A percentile compares a stretch with the other conserved stretches of the same genome.
phyloP scores from a whole-genome alignment of 805 yeast genomes.

The Saturnispora sanitii region DNA sequence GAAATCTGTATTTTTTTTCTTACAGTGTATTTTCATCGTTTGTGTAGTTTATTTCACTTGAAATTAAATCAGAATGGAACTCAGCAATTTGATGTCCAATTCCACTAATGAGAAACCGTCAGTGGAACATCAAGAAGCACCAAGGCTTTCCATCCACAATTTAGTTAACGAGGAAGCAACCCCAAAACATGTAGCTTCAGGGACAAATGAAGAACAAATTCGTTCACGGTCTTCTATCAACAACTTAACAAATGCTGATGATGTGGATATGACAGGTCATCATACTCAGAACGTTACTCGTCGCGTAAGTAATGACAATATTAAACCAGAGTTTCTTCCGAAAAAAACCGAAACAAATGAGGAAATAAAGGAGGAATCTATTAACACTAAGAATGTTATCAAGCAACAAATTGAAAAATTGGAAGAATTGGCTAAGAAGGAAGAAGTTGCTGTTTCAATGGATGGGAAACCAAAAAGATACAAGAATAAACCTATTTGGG shows the following conservation, averaged over 20 bases:
- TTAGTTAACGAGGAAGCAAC: constrained; percentile 26
- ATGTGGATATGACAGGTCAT: constrained; percentile 34
- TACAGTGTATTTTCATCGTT: too few species aligned
- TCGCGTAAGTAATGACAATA: constrained; percentile 7
- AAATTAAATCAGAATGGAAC: constrained; percentile 18
- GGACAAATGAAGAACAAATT: too few species aligned
- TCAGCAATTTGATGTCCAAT: constrained; percentile 19
- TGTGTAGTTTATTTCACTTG: background rate
- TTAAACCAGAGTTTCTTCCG: background rate
- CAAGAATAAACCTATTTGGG: constrained; percentile 70
- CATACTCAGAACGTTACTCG: constrained; percentile 27
- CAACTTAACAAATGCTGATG: constrained; percentile 36
- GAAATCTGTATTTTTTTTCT: background rate
- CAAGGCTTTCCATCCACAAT: constrained; percentile 25
- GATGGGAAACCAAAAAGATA: constrained; percentile 50
- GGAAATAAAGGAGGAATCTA: background rate
- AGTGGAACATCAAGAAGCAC: constrained; percentile 6
- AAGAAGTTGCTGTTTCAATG: constrained; percentile 9
- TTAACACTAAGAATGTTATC: constrained; percentile 8
- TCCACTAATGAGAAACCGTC: constrained; percentile 11
- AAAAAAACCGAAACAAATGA: background rate
- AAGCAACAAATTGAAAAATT: constrained; percentile 21
- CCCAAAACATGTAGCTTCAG: too few species aligned
- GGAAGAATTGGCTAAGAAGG: constrained; percentile 24
- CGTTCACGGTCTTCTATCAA: constrained; percentile 23